These are phyloP conservation scores for Diaporthe sp. DNA, from an alignment of 2,329 filamentous ascomycete genomes.

Conservation along the genomic window DNA sequence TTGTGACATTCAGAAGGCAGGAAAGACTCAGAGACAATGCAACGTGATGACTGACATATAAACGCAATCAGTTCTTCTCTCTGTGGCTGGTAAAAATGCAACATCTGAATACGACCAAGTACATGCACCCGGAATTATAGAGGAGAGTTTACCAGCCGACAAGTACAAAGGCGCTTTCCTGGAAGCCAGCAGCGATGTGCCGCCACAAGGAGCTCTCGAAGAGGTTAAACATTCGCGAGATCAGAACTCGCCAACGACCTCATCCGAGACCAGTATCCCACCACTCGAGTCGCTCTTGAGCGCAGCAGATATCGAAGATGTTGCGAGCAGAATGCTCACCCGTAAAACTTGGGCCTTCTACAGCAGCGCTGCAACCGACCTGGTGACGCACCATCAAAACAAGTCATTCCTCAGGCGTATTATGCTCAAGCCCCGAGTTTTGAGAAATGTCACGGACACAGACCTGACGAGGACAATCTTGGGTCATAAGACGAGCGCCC, in stretches of 20 bases:
- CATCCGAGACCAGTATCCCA: not conserved
- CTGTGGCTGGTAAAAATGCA: conserved; percentile 4
- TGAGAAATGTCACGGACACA: conserved; percentile 60
- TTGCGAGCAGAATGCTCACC: conserved; percentile 58
- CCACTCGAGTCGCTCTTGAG: conserved; percentile 14
- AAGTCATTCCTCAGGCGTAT: conserved; percentile 61
- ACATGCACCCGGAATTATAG: conserved; percentile 53
- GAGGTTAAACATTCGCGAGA: not conserved
- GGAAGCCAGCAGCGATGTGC: conserved; percentile 32
- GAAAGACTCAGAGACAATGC: not conserved
- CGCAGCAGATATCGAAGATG: conserved; percentile 58
- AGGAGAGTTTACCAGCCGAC: conserved; percentile 10
- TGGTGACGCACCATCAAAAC: conserved; percentile 63
- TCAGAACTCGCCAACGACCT: not conserved
- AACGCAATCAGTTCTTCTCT: not conserved
- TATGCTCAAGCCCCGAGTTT: conserved; percentile 64
- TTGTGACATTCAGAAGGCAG: too few relatives aligned
- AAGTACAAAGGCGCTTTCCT: conserved; percentile 11
- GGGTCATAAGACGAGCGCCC: conserved; percentile 55
- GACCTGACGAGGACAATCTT: conserved; percentile 56
- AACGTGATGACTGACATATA: not conserved
- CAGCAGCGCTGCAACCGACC: conserved; percentile 65
- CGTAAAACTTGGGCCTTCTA: conserved; percentile 68
- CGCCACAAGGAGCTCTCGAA: conserved; percentile 45
- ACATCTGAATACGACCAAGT: conserved; percentile 61